Evolutionary conservation across 208 protist genomes (phyloP), one percentile per base, ranked within the genome.

Genomic region (Trypanosoma grayi): DNA sequence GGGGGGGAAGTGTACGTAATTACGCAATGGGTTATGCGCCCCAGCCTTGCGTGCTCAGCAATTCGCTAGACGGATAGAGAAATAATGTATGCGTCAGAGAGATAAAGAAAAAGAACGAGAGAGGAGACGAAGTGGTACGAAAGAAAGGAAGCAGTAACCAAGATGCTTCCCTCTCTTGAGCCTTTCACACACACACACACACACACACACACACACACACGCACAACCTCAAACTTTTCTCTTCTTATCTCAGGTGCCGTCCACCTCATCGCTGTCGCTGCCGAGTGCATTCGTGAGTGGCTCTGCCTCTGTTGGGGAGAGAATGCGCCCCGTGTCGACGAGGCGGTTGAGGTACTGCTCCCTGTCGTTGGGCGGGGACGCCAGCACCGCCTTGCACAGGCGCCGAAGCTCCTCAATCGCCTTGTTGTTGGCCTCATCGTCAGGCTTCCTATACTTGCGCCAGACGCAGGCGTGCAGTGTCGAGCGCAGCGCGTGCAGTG

Each of bases 371-470:
- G 85, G 74, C 2, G 87, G 81, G 5, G 81, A 67, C 55, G 74
- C 72, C 27, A 93, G 56, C 24, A 93, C 67, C 0, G 39, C 55
- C 16, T 83, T 81, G 61, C 80, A 85, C 10, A 92, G 43, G 31
- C 54, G 45, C 20, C 78, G 70, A 16, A 94, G 71, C 18, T 51
- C 60, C 10, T 69, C 66, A 52, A 94, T 52, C 9, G 73, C 64
- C 4, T 60, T 43, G 55, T 90, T 90, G 57, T 88, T 87, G 33
- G 51, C 46, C 16, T 44, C 44, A 50, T 94, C 70, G n/a, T 65
- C 44, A 24, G 88, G 85, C 22, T 77, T 27, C 28, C 75, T 54
- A 45, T 86, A 94, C 60, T 87, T 87, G 20, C 70, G 53, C 68
- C 72, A 81, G 31, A 92, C 57, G 40, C 73, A 80, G 22, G 57